These are phyloP conservation scores for Corchorus olitorius DNA, from an alignment of 345 rosid species.

Conservation along the genomic window DNA sequence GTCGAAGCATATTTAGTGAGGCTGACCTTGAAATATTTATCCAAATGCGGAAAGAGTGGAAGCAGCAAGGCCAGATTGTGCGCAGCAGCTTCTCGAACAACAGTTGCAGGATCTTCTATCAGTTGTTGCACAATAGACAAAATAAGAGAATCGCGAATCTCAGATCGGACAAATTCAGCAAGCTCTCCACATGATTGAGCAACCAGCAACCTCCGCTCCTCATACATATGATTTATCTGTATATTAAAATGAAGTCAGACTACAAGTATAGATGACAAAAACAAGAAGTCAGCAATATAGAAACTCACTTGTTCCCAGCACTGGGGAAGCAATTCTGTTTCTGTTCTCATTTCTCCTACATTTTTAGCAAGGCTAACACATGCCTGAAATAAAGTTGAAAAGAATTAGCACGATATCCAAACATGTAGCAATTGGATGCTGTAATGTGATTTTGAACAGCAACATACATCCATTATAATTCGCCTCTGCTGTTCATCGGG, in stretches of 20 bases:
- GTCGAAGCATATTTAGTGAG: conserved; percentile 70
- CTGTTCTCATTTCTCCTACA: conserved; percentile 99
- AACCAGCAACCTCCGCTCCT: conserved; percentile 95
- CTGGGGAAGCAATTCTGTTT: conserved; percentile 95
- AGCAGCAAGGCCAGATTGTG: conserved; percentile 91
- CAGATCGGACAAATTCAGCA: conserved; percentile 91
- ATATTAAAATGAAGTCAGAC: conserved; percentile 29
- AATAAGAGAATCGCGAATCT: conserved; percentile 95
- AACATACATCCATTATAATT: conserved; percentile 92
- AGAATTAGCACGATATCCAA: conserved; percentile 28
- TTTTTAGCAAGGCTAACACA: conserved; percentile 90
- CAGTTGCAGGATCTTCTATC: conserved; percentile 88
- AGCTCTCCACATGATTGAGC: conserved; percentile 99
- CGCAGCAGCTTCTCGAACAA: conserved; percentile 96
- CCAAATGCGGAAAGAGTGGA: conserved; percentile 85
- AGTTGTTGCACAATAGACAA: conserved; percentile 92
- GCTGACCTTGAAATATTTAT: conserved; percentile 99
- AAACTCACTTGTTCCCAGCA: conserved; percentile 97
- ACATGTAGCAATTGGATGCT: conserved; percentile 18
- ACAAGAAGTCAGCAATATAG: neutral
- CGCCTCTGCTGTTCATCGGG: conserved; percentile 97
- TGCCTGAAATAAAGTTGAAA: conserved; percentile 60
- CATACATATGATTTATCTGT: conserved; percentile 93
- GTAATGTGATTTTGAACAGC: conserved; percentile 24
- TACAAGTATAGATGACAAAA: conserved; percentile 22